Percentiles rank a stretch among this genome's conserved stretches.
These are phyloP conservation scores for Colletotrichum musae DNA, from an alignment of 2,329 filamentous ascomycete genomes.

Conservation along the genomic window DNA sequence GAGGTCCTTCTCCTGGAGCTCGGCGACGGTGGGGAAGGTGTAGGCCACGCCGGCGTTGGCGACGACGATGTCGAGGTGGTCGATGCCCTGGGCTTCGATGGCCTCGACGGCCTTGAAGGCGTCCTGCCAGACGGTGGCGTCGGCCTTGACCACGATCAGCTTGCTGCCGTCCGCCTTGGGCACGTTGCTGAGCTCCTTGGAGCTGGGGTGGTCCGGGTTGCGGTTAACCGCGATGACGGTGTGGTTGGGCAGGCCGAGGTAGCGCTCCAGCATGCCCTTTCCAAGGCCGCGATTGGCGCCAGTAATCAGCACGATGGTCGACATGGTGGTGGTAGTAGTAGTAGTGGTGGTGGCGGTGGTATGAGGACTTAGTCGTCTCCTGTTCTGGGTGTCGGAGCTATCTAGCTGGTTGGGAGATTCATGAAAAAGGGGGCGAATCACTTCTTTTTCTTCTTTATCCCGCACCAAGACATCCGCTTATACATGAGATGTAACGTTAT, in stretches of 20 bases:
- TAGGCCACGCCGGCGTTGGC: constrained; percentile 64
- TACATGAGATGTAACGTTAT: no score
- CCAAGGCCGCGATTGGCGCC: constrained; percentile 57
- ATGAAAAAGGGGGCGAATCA: no score
- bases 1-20: constrained; percentile 54
- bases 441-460: no score
- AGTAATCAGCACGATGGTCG: constrained; percentile 48
- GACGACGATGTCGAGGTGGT: constrained; percentile 63
- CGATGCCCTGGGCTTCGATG: constrained; percentile 53
- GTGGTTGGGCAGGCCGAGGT: constrained; percentile 68
- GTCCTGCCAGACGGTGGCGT: constrained; percentile 52
- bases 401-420: no score
- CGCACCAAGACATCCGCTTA: no score
- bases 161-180: constrained; percentile 52
- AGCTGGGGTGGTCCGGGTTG: constrained; percentile 46
- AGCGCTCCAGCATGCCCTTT: constrained; percentile 50
- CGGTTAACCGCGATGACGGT: constrained; percentile 58
- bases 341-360: no score
- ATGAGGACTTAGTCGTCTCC: no score
- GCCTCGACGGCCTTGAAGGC: constrained; percentile 50
- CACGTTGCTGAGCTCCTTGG: constrained; percentile 50
- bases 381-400: no score
- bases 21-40: constrained; percentile 49
- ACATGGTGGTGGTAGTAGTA: not conserved
- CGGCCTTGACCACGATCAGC: constrained; percentile 60